Conservation (phyloP, 2,329 filamentous ascomycete species). For the Chrysoporthe austroafricana region DNA sequence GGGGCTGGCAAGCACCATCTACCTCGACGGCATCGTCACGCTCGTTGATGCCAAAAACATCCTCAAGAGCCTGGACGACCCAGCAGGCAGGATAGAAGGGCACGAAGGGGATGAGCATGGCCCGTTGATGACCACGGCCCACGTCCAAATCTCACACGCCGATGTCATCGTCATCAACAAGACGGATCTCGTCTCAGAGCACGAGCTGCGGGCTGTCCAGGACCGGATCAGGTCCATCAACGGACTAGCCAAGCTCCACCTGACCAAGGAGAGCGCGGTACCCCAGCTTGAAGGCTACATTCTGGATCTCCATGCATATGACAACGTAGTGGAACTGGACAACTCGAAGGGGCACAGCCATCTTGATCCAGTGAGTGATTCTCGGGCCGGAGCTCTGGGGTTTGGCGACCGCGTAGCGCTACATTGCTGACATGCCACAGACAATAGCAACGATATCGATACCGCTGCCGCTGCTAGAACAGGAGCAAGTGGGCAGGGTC, state of each 20-base stretch:
- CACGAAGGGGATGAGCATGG: conserved; percentile 60
- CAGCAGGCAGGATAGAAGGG: conserved; percentile 56
- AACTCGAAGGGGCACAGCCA: conserved; percentile 82
- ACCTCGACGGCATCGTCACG: conserved; percentile 94
- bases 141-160: conserved; percentile 95
- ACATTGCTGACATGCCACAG: conserved; percentile 45
- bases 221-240: conserved; percentile 84
- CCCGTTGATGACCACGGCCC: conserved; percentile 84
- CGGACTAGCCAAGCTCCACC: conserved; percentile 79
- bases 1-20: conserved; percentile 91
- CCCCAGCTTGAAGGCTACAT: conserved; percentile 84
- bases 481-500: conserved; percentile 62
- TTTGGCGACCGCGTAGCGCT: neutral
- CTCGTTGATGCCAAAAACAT: conserved; percentile 96
- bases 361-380: conserved; percentile 73
- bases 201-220: conserved; percentile 71
- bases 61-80: conserved; percentile 77
- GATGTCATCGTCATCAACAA: conserved; percentile 97
- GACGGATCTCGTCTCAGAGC: conserved; percentile 74
- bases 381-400: no score
- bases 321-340: conserved; percentile 75
- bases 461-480: conserved; percentile 62
- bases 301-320: conserved; percentile 91
- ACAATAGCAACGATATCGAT: conserved; percentile 85
- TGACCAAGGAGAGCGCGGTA: conserved; percentile 79